Percentiles rank a stretch among this genome's conserved stretches.
phyloP scores from a whole-genome alignment of 305 asterid species.

The Vinca major region DNA sequence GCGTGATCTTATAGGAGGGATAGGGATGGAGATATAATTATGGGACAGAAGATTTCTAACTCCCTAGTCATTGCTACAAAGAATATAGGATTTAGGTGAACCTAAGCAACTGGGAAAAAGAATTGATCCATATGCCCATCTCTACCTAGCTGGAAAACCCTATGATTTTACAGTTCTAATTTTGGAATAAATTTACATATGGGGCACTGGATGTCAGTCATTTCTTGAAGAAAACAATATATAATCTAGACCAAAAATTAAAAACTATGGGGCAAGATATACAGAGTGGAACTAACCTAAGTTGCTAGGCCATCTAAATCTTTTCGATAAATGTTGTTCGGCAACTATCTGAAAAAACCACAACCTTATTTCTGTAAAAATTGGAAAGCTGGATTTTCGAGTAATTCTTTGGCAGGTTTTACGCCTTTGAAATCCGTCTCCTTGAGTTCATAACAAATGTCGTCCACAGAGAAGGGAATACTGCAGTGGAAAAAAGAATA shows the following conservation, averaged over 20 bases:
- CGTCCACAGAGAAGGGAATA: constrained; percentile 56
- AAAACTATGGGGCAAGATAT: constrained; percentile 20
- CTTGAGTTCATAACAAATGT: constrained; percentile 40
- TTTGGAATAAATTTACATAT: constrained; percentile 22
- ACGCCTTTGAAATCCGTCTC: constrained; percentile 54
- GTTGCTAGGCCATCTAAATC: not conserved
- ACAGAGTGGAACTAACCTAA: constrained; percentile 25
- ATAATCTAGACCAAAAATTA: constrained; percentile 14
- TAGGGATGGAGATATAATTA: too few relatives aligned
- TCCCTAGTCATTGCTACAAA: constrained; percentile 21
- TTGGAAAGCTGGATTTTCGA: constrained; percentile 54
- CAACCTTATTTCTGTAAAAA: constrained; percentile 47
- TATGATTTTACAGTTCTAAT: constrained; percentile 36
- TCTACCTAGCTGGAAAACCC: constrained; percentile 35
- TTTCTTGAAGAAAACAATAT: not conserved
- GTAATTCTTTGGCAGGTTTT: constrained; percentile 48
- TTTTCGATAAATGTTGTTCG: not conserved
- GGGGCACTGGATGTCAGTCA: constrained; percentile 25
- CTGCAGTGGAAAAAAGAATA: constrained; percentile 29
- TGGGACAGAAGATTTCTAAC: too few relatives aligned
- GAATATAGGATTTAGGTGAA: constrained; percentile 5
- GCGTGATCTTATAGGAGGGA: too few relatives aligned
- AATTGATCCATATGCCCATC: constrained; percentile 27
- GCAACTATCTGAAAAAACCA: constrained; percentile 5
- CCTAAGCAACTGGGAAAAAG: constrained; percentile 14